Percentiles rank a stretch among this genome's conserved stretches.
Evolutionary conservation across 306 rosid species (phyloP).

Genomic region (Medicago ruthenica): DNA sequence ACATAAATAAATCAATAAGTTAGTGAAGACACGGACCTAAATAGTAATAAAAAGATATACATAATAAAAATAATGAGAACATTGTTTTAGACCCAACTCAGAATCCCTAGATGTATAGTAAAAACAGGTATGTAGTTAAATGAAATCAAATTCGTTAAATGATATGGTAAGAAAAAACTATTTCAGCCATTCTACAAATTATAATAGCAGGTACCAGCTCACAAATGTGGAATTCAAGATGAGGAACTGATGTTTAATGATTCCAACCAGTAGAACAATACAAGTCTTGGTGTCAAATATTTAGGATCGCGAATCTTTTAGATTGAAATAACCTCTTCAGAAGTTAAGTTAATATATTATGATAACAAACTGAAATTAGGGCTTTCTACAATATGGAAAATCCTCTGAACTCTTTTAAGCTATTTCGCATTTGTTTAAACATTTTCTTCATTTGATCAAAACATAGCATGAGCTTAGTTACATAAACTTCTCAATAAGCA

Average conservation of each 20-base stretch:
- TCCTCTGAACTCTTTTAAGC: not conserved
- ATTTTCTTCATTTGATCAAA: no score
- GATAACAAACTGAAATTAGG: not conserved
- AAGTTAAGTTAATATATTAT: not conserved
- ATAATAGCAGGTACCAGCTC: not conserved
- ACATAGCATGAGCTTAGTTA: no score
- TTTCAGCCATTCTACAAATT: not conserved
- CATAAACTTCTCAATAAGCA: no score
- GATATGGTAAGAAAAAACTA: not conserved
- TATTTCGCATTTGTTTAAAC: not conserved
- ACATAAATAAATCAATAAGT: conserved; percentile 19
- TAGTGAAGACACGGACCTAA: conserved; percentile 2
- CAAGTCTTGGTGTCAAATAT: not conserved
- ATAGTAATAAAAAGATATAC: not conserved
- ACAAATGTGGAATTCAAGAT: not conserved
- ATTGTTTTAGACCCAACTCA: not conserved
- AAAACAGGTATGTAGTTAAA: not conserved
- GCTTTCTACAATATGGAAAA: not conserved
- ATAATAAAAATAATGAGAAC: not conserved
- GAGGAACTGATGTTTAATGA: not conserved
- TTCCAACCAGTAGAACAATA: not conserved
- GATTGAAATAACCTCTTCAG: not conserved
- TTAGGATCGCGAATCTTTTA: not conserved
- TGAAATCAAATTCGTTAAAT: conserved; percentile 20
- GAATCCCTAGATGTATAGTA: not conserved